Conservation (phyloP, 768 basidiomycete genomes). For the Pisolithus sp. region DNA sequence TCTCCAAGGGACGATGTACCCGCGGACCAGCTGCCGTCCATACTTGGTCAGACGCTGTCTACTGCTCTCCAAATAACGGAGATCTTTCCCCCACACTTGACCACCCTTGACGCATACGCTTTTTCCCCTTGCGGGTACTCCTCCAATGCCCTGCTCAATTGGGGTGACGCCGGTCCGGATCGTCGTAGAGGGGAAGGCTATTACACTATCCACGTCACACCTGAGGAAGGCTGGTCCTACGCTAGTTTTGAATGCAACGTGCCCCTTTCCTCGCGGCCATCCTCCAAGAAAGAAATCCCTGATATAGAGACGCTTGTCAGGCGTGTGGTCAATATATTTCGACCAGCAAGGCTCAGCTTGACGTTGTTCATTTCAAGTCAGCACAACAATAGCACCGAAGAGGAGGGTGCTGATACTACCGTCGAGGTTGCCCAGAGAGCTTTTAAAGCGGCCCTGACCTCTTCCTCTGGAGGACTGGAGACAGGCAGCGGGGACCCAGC, state of each 20-base stretch:
- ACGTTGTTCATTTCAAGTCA: slow-evolving; percentile 85
- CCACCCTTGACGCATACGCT: slow-evolving; percentile 85
- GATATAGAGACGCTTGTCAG: slow-evolving; percentile 77
- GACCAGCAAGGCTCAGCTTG: slow-evolving; percentile 76
- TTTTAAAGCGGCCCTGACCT: slow-evolving; percentile 59
- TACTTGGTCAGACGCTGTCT: slow-evolving; percentile 43
- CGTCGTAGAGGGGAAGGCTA: slow-evolving; percentile 68
- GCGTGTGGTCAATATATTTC: slow-evolving; percentile 89
- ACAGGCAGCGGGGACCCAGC: slow-evolving; percentile 10
- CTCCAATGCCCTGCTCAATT: slow-evolving; percentile 81
- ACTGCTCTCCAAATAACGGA: slow-evolving; percentile 68
- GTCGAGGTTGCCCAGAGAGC: slow-evolving; percentile 70
- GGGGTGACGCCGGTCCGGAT: slow-evolving; percentile 32
- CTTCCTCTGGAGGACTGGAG: slow-evolving; percentile 16
- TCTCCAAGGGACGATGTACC: slow-evolving; percentile 50
- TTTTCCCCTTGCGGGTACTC: slow-evolving; percentile 97
- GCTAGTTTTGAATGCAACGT: slow-evolving; percentile 99
- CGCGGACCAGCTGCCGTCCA: slow-evolving; percentile 21
- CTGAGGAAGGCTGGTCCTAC: slow-evolving; percentile 97
- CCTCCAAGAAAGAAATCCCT: slow-evolving; percentile 44
- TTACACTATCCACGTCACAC: slow-evolving; percentile 97
- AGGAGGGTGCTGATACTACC: slow-evolving; percentile 45
- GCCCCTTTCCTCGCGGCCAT: slow-evolving; percentile 42
- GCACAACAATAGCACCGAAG: slow-evolving; percentile 36
- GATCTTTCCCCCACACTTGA: slow-evolving; percentile 74